phyloP scores from a whole-genome alignment of 768 basidiomycete genomes.

The Lactarius tabidus region DNA sequence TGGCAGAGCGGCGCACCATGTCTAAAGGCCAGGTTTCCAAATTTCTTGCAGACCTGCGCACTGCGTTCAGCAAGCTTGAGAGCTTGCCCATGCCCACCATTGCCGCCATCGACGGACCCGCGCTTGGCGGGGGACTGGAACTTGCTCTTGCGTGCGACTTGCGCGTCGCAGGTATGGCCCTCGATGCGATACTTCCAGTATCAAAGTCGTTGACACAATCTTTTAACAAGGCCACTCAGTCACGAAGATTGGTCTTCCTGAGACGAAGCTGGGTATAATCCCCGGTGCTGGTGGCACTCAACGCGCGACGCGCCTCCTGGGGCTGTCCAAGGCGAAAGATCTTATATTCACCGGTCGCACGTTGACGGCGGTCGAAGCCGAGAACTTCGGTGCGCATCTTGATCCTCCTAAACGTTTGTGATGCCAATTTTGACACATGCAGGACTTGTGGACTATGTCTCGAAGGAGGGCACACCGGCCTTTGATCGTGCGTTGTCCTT shows the following conservation, averaged over 20 bases:
- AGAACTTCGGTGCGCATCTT: constrained; percentile 56
- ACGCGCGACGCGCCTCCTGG: constrained; percentile 70
- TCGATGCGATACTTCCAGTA: constrained; percentile 7
- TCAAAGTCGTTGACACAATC: background rate
- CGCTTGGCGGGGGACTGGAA: constrained; percentile 91
- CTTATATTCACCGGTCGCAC: constrained; percentile 78
- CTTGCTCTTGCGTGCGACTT: constrained; percentile 86
- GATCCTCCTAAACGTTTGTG: background rate
- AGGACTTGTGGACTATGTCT: constrained; percentile 85
- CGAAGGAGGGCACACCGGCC: constrained; percentile 53
- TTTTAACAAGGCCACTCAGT: constrained; percentile 50
- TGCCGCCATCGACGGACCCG: constrained; percentile 89
- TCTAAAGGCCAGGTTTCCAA: constrained; percentile 62
- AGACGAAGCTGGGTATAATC: constrained; percentile 74
- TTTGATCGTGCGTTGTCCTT: constrained; percentile 67
- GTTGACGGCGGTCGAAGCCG: constrained; percentile 62
- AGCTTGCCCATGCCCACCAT: constrained; percentile 83
- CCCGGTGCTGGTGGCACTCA: constrained; percentile 92
- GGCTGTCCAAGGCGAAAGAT: constrained; percentile 77
- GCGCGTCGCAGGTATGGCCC: constrained; percentile 70
- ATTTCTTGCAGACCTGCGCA: constrained; percentile 73
- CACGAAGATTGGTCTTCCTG: constrained; percentile 85
- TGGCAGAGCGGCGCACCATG: constrained; percentile 84
- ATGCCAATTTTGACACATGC: constrained; percentile 5
- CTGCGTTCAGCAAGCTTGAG: constrained; percentile 72